These are phyloP conservation scores for Pistacia vera DNA, from an alignment of 345 rosid genomes.

Conservation along the genomic window DNA sequence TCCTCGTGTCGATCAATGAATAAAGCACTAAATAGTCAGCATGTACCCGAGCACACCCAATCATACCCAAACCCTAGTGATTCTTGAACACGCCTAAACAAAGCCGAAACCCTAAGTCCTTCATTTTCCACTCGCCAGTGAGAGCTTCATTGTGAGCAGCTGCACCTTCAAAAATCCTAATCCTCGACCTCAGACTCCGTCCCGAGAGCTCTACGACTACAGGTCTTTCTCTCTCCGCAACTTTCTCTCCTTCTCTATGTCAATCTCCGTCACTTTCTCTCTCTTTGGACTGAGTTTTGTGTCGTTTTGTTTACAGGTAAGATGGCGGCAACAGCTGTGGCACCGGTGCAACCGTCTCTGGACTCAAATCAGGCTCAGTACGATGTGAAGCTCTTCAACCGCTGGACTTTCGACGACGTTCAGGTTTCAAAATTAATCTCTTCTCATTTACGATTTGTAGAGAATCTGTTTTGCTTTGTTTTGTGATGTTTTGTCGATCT, in stretches of 20 bases:
- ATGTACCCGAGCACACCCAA: background rate
- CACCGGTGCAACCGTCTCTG: background rate
- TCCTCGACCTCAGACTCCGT: background rate
- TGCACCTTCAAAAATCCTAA: background rate
- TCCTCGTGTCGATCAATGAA: too few species aligned
- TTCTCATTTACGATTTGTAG: background rate
- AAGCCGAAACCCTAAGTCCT: background rate
- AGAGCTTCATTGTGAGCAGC: background rate
- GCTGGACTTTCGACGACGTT: constrained; percentile 83
- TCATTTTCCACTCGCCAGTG: background rate
- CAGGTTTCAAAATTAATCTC: constrained; percentile 33
- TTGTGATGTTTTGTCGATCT: background rate
- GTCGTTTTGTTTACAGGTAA: background rate
- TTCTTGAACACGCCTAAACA: background rate
- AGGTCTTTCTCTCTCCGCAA: background rate
- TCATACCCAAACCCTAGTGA: background rate
- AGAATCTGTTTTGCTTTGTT: background rate
- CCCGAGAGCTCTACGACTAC: background rate
- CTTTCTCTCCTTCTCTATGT: too few species aligned
- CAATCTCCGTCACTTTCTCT: background rate
- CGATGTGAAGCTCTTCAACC: constrained; percentile 83
- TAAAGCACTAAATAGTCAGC: too few species aligned
- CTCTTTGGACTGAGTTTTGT: background rate
- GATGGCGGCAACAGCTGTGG: constrained; percentile 31
- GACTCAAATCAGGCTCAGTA: constrained; percentile 23